These are phyloP conservation scores for Fomitopsis pinicola DNA, from an alignment of 1,284 basidiomycete species.

Conservation along the genomic window DNA sequence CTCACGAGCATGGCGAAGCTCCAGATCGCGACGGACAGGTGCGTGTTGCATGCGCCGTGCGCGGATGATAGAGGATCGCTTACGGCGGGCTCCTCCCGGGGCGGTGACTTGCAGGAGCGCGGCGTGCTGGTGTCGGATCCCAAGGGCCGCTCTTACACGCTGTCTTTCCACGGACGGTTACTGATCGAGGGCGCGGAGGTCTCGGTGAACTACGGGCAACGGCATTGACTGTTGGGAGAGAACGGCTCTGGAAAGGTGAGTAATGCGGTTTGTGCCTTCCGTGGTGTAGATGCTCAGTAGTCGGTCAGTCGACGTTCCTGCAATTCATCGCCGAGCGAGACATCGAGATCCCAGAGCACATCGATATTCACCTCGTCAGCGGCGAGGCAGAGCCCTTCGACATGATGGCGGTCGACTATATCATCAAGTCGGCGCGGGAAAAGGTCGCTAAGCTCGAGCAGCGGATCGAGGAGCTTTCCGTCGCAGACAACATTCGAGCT, in stretches of 20 bases:
- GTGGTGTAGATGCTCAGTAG: constrained; percentile 10
- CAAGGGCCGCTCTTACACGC: constrained; percentile 87
- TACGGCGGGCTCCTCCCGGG: background rate
- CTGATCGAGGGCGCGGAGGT: constrained; percentile 86
- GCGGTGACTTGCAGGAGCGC: constrained; percentile 57
- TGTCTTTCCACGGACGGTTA: constrained; percentile 96
- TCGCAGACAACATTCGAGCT: constrained; percentile 86
- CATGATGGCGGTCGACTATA: constrained; percentile 94
- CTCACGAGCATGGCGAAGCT: constrained; percentile 83
- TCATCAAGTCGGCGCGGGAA: constrained; percentile 86
- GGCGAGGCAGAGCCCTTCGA: constrained; percentile 98
- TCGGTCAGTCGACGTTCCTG: constrained; percentile 38
- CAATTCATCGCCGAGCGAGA: constrained; percentile 86
- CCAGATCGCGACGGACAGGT: constrained; percentile 85
- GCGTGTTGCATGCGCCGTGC: constrained; percentile 16
- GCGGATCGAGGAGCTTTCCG: constrained; percentile 90
- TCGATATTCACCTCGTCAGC: constrained; percentile 96
- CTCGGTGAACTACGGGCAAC: constrained; percentile 94
- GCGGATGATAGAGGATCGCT: background rate
- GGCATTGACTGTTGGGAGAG: constrained; percentile 94
- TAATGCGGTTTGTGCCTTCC: constrained; percentile 1
- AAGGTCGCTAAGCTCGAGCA: constrained; percentile 97
- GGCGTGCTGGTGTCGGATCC: constrained; percentile 86
- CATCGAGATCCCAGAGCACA: constrained; percentile 91
- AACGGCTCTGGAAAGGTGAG: constrained; percentile 98